phyloP scores from a whole-genome alignment of 768 basidiomycete genomes.

The Suillus placidus region DNA sequence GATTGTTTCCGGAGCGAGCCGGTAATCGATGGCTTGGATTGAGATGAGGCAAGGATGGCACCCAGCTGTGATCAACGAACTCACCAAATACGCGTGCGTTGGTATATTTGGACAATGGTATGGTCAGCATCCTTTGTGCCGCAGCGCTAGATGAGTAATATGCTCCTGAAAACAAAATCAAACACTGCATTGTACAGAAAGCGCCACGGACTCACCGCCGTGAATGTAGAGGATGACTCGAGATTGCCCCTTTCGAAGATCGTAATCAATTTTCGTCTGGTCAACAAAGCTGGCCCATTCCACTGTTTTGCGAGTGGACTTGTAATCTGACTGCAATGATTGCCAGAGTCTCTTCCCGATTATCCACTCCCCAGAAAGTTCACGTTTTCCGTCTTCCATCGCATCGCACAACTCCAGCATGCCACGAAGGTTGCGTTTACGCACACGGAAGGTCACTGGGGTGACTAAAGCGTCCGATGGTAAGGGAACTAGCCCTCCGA shows the following conservation, averaged over 20 bases:
- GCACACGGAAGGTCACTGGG: conserved; percentile 88
- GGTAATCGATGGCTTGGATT: conserved; percentile 82
- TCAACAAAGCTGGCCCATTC: conserved; percentile 23
- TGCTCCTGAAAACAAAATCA: conserved; percentile 57
- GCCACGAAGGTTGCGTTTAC: conserved; percentile 70
- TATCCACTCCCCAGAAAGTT: conserved; percentile 95
- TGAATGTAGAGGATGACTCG: conserved; percentile 92
- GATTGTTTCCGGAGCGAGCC: conserved; percentile 91
- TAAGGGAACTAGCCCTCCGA: conserved; percentile 81
- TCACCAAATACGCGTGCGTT: conserved; percentile 86
- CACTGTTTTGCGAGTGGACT: conserved; percentile 40
- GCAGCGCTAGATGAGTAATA: conserved; percentile 93
- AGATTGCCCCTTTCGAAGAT: conserved; percentile 53
- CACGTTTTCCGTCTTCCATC: conserved; percentile 73
- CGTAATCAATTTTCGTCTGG: conserved; percentile 20
- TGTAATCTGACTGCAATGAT: conserved; percentile 81
- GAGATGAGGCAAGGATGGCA: neutral
- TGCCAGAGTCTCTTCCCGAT: conserved; percentile 93
- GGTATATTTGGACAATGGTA: conserved; percentile 85
- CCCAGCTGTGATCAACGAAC: conserved; percentile 23
- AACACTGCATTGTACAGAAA: neutral
- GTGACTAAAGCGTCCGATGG: conserved; percentile 94
- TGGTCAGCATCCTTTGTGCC: conserved; percentile 87
- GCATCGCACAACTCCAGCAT: conserved; percentile 77
- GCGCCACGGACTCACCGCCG: conserved; percentile 60